Conservation (phyloP, 73 alveolate genomes). For the Paraurostyla sp. region DNA sequence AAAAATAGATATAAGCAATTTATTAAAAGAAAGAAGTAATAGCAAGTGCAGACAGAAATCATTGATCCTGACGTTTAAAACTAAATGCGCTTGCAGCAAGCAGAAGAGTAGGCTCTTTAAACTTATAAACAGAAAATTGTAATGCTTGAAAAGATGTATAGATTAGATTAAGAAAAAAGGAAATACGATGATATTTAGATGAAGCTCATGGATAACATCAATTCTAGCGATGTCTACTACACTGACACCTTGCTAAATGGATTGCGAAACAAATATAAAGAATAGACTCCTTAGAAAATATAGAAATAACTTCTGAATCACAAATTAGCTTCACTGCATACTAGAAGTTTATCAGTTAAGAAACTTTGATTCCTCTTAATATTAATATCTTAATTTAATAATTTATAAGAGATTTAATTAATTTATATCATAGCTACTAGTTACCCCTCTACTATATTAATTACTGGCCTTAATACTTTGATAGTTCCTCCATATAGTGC, state of each 20-base stretch:
- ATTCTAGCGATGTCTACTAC: background rate
- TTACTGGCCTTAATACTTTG: too few relatives aligned
- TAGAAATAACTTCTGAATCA: too few relatives aligned
- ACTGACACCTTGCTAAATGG: background rate
- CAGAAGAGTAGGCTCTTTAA: too few relatives aligned
- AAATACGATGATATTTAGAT: background rate
- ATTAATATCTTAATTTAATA: background rate
- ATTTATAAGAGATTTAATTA: background rate
- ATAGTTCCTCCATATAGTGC: background rate
- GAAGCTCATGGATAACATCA: background rate
- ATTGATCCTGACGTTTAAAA: too few relatives aligned
- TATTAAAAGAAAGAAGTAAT: background rate
- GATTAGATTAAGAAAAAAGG: background rate
- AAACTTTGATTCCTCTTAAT: background rate
- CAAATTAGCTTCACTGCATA: background rate
- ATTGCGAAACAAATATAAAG: too few relatives aligned
- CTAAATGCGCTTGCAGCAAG: too few relatives aligned
- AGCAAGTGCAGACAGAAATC: too few relatives aligned
- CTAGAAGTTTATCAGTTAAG: background rate
- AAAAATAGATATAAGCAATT: background rate
- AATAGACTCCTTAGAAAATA: too few relatives aligned
- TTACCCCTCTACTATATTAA: too few relatives aligned
- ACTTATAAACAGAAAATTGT: background rate
- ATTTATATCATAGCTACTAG: background rate
- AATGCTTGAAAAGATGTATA: background rate